Conservation (phyloP, 805 yeast species). For the Pichia cabralensis region DNA sequence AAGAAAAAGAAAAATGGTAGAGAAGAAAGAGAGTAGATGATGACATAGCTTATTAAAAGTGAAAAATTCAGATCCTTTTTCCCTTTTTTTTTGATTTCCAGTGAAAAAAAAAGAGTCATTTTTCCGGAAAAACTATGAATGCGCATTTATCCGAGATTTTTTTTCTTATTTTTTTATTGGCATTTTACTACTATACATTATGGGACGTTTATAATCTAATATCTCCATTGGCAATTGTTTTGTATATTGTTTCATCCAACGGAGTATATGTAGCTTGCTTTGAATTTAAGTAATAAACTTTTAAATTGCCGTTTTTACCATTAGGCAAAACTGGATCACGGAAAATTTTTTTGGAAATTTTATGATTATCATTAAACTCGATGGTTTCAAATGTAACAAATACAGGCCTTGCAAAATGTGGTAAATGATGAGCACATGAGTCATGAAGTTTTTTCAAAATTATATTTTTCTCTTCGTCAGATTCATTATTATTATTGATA, state of each 20-base stretch:
- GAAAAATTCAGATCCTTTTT: too few species aligned
- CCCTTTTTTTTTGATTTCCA: too few species aligned
- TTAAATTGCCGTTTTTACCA: conserved; percentile 50
- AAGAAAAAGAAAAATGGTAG: too few species aligned
- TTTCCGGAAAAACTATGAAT: too few species aligned
- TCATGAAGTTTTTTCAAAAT: conserved; percentile 32
- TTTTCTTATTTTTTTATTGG: too few species aligned
- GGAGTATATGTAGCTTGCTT: conserved; percentile 39
- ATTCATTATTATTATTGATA: conserved; percentile 9
- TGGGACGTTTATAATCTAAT: conserved; percentile 7
- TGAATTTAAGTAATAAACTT: conserved; percentile 58
- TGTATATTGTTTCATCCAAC: conserved; percentile 52
- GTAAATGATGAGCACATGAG: conserved; percentile 38
- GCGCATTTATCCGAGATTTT: too few species aligned
- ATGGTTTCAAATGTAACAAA: conserved; percentile 65
- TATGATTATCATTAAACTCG: conserved; percentile 69
- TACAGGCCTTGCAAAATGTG: conserved; percentile 79
- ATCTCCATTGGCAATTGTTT: conserved; percentile 15
- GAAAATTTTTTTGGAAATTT: conserved; percentile 60
- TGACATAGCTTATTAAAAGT: too few species aligned
- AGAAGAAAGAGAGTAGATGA: too few species aligned
- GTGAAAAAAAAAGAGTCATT: too few species aligned
- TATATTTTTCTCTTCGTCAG: conserved; percentile 15
- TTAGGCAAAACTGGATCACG: conserved; percentile 61
- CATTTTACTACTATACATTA: too few species aligned